Percentiles rank a stretch among this genome's conserved stretches.
Conservation (phyloP, 306 rosid genomes). For the Inga leiocalycina region DNA sequence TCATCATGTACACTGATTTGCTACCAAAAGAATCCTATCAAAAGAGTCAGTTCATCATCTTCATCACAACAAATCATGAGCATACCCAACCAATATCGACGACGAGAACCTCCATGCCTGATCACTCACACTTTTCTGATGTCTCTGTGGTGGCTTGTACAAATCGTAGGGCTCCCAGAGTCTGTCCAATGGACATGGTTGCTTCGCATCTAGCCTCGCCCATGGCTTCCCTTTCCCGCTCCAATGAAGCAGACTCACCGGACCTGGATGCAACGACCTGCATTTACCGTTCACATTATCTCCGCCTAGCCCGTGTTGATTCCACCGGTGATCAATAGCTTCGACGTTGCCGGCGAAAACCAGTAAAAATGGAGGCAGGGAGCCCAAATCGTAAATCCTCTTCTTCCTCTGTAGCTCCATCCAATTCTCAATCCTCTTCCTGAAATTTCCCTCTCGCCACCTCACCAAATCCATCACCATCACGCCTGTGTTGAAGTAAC, state of each 20-base stretch:
- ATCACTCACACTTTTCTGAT: conserved; percentile 11
- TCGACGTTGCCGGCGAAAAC: conserved; percentile 84
- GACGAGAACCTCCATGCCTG: conserved; percentile 48
- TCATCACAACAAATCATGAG: conserved; percentile 48
- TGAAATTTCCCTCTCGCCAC: conserved; percentile 76
- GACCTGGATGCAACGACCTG: conserved; percentile 87
- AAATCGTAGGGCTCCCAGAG: conserved; percentile 98
- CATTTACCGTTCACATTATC: conserved; percentile 87
- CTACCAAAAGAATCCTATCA: conserved; percentile 58
- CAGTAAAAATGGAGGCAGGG: conserved; percentile 79
- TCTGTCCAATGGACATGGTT: conserved; percentile 74
- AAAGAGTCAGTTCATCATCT: conserved; percentile 31
- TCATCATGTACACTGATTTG: conserved; percentile 48
- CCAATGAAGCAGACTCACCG: conserved; percentile 91
- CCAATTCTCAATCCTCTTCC: conserved; percentile 82
- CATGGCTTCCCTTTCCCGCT: conserved; percentile 98
- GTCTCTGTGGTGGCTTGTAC: conserved; percentile 34
- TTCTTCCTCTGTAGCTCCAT: conserved; percentile 78
- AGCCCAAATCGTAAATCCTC: conserved; percentile 87
- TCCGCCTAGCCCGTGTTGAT: conserved; percentile 94
- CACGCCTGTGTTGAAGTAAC: conserved; percentile 95
- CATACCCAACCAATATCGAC: conserved; percentile 50
- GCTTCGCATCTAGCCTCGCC: conserved; percentile 76
- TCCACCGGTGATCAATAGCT: conserved; percentile 89
- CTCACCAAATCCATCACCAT: conserved; percentile 82